These are phyloP conservation scores for Daldinia sp. DNA, from an alignment of 2,329 filamentous ascomycete species.

Conservation along the genomic window DNA sequence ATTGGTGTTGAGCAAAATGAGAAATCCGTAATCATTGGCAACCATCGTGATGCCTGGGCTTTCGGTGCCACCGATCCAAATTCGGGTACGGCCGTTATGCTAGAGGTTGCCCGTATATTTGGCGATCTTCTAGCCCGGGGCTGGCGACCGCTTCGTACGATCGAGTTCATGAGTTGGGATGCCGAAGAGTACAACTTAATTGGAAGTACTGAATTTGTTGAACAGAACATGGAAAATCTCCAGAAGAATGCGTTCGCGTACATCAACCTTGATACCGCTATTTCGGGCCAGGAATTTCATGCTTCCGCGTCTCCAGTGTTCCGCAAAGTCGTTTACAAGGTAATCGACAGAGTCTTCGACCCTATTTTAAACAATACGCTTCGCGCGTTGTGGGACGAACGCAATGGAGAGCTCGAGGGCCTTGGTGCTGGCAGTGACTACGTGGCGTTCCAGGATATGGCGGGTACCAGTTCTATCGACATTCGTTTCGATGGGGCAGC, in stretches of 20 bases:
- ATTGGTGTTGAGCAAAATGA: conserved; percentile 82
- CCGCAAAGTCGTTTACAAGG: conserved; percentile 72
- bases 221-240: conserved; percentile 78
- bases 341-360: conserved; percentile 78
- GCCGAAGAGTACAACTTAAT: conserved; percentile 91
- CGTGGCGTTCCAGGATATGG: conserved; percentile 89
- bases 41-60: conserved; percentile 92
- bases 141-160: conserved; percentile 92
- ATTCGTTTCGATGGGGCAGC: conserved; percentile 75
- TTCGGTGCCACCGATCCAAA: conserved; percentile 88
- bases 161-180: conserved; percentile 98
- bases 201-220: conserved; percentile 94
- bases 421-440: conserved; percentile 83
- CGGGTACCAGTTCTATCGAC: conserved; percentile 87
- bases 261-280: conserved; percentile 86
- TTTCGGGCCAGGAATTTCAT: conserved; percentile 77
- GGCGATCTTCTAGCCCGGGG: conserved; percentile 78
- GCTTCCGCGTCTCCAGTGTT: conserved; percentile 86
- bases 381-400: conserved; percentile 76
- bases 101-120: conserved; percentile 87
- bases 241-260: conserved; percentile 83
- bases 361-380: conserved; percentile 76
- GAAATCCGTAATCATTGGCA: conserved; percentile 89
- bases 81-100: conserved; percentile 87
- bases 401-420: conserved; percentile 67